phyloP scores from a whole-genome alignment of 805 yeast genomes.

The Teunomyces funiuensis region DNA sequence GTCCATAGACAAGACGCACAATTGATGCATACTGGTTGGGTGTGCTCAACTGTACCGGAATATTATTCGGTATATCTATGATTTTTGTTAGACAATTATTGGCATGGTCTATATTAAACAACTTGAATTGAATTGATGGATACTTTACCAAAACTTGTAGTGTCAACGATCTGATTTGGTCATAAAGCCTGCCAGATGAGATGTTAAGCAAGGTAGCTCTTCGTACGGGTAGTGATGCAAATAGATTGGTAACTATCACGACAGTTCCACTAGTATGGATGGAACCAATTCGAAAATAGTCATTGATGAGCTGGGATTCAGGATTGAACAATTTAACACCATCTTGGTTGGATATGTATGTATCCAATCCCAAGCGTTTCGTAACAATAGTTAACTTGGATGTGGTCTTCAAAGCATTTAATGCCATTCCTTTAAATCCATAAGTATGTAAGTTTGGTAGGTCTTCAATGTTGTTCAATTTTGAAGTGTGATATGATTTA shows the following conservation, averaged over 20 bases:
- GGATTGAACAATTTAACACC: neutral
- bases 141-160: constrained; percentile 27
- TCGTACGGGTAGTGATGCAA: constrained; percentile 47
- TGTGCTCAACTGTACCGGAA: constrained; percentile 14
- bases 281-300: constrained; percentile 7
- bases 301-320: neutral
- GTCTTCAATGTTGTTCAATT: neutral
- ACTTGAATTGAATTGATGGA: constrained; percentile 20
- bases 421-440: constrained; percentile 14
- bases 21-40: neutral
- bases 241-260: constrained; percentile 38
- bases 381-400: constrained; percentile 51
- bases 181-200: constrained; percentile 20
- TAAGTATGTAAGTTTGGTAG: neutral
- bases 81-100: neutral
- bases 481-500: constrained; percentile 30
- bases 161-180: constrained; percentile 27
- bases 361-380: constrained; percentile 23
- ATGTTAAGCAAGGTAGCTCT: constrained; percentile 19
- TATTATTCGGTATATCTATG: constrained; percentile 5
- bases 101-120: constrained; percentile 9
- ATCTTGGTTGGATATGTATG: neutral
- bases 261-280: constrained; percentile 35
- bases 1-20: constrained; percentile 29
- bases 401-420: constrained; percentile 8